Evolutionary conservation across 768 basidiomycete genomes (phyloP).

Genomic region (Phallus indusiatus): DNA sequence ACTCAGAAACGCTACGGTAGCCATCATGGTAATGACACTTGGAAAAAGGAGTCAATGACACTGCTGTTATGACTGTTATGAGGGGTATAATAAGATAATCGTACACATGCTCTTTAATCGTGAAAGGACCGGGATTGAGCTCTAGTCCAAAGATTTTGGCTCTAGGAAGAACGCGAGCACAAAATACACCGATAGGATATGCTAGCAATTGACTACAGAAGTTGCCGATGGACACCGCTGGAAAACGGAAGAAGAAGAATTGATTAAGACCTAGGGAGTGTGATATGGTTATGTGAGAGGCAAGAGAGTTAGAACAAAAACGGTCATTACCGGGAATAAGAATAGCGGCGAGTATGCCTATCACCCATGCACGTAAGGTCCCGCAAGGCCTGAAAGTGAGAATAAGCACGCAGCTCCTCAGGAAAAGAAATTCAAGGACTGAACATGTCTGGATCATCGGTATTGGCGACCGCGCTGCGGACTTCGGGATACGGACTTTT

Average conservation of each 20-base stretch:
- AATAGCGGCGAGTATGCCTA: conserved; percentile 21
- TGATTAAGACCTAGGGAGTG: conserved; percentile 4
- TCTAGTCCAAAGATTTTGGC: conserved; percentile 20
- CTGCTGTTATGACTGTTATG: too few species aligned
- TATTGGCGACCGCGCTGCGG: conserved; percentile 39
- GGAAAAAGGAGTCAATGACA: too few species aligned
- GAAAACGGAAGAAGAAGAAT: conserved; percentile 18
- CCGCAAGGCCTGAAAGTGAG: conserved; percentile 15
- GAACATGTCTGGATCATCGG: conserved; percentile 35
- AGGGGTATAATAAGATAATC: neutral
- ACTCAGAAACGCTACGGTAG: neutral
- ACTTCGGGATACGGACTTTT: conserved; percentile 41
- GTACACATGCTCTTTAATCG: conserved; percentile 24
- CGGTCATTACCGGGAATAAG: conserved; percentile 6
- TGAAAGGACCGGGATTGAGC: conserved; percentile 24
- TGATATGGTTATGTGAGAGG: neutral
- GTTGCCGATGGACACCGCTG: conserved; percentile 20
- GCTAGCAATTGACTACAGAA: conserved; percentile 25
- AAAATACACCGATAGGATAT: conserved; percentile 19
- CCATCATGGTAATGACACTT: neutral
- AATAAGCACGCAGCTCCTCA: conserved; percentile 11
- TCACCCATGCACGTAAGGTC: conserved; percentile 56
- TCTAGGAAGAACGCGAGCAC: conserved; percentile 4
- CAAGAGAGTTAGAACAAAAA: neutral
- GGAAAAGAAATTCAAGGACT: neutral